These are phyloP conservation scores for Cymbidium sinense DNA, from an alignment of 106 monocot species.

Conservation along the genomic window DNA sequence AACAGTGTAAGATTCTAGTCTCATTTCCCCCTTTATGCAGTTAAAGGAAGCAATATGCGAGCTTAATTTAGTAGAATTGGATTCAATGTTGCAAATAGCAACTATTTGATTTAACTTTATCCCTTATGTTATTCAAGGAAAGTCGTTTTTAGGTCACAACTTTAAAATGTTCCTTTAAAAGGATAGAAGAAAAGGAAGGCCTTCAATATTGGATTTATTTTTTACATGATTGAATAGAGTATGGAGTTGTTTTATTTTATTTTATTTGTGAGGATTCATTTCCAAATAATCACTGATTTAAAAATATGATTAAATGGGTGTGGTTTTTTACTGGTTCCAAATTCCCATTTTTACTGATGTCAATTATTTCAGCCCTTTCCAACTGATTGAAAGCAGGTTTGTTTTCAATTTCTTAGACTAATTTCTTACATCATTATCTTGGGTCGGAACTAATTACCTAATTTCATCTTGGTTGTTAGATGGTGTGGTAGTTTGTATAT, in stretches of 20 bases:
- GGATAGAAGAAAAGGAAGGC: not conserved
- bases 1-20: not conserved
- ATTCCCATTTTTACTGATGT: not conserved
- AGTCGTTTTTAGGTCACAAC: not conserved
- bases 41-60: not conserved
- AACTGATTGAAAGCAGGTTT: not conserved
- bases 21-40: not conserved
- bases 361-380: not conserved
- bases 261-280: not conserved
- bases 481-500: no score
- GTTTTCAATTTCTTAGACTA: no score
- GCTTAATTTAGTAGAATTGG: not conserved
- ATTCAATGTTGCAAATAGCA: no score
- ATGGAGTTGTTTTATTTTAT: not conserved
- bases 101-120: no score
- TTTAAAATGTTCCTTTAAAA: not conserved
- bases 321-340: not conserved
- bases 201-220: not conserved
- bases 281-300: not conserved
- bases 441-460: no score
- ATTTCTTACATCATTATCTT: no score
- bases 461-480: no score
- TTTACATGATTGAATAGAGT: not conserved
- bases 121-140: not conserved
- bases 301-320: not conserved